Percentiles rank a stretch among this genome's conserved stretches.
phyloP scores from a whole-genome alignment of 805 yeast species.

The Isabelozyma rhagii region DNA sequence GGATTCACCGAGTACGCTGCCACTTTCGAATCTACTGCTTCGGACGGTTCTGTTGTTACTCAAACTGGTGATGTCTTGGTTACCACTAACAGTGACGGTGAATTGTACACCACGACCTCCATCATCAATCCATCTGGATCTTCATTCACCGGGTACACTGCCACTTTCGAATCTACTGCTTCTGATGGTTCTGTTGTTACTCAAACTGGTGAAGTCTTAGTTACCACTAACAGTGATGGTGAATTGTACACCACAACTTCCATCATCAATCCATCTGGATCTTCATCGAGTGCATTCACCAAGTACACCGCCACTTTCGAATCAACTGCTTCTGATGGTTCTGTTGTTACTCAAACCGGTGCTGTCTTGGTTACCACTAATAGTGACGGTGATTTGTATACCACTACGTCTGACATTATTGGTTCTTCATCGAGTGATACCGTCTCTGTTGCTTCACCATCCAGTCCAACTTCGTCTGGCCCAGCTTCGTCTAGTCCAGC shows the following conservation, averaged over 20 bases:
- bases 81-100: slow-evolving; percentile 8
- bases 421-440: neutral
- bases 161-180: neutral
- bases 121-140: neutral
- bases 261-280: neutral
- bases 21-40: slow-evolving; percentile 6
- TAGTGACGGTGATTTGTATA: neutral
- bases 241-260: neutral
- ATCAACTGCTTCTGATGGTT: neutral
- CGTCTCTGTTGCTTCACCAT: too few relatives aligned
- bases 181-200: neutral
- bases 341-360: neutral
- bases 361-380: neutral
- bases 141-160: neutral
- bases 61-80: slow-evolving; percentile 15
- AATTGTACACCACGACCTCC: slow-evolving; percentile 7
- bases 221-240: neutral
- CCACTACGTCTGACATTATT: neutral
- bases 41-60: slow-evolving; percentile 10
- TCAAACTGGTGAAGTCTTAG: neutral
- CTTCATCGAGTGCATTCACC: neutral
- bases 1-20: slow-evolving; percentile 12
- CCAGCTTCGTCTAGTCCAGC: neutral
- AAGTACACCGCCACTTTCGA: neutral
- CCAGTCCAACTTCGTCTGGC: neutral